phyloP scores from a whole-genome alignment of 2,329 filamentous ascomycete species.

The Arthrinium puccinioides region DNA sequence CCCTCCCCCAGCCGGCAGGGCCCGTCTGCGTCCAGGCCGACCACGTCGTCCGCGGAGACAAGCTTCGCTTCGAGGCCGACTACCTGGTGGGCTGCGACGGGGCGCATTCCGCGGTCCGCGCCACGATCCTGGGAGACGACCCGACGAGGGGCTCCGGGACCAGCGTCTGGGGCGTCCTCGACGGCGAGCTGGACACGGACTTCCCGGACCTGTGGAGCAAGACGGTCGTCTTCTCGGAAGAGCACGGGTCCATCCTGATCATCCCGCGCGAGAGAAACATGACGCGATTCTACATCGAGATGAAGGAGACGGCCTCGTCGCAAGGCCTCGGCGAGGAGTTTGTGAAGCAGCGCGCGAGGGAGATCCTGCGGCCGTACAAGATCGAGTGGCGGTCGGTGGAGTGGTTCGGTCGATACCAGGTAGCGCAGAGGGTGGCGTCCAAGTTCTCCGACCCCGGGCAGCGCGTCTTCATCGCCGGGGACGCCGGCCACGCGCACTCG shows the following conservation, averaged over 20 bases:
- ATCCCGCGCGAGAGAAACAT: conserved; percentile 67
- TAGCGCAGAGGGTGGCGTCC: conserved; percentile 64
- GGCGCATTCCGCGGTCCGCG: conserved; percentile 63
- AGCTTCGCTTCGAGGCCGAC: conserved; percentile 41
- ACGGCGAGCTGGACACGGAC: conserved; percentile 63
- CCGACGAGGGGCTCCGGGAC: conserved; percentile 63
- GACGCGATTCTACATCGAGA: conserved; percentile 52
- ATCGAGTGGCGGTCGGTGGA: conserved; percentile 52
- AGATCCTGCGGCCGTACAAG: conserved; percentile 51
- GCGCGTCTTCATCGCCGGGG: conserved; percentile 59
- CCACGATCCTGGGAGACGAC: conserved; percentile 49
- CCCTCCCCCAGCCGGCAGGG: conserved; percentile 30
- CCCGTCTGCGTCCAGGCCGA: conserved; percentile 31
- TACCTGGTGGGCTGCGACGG: conserved; percentile 69
- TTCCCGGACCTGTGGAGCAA: conserved; percentile 74
- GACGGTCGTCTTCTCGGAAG: conserved; percentile 59
- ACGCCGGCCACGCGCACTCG: conserved; percentile 56
- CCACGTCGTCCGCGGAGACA: conserved; percentile 24
- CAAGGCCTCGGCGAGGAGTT: conserved; percentile 50
- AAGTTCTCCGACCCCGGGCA: conserved; percentile 56
- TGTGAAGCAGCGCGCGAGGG: conserved; percentile 59
- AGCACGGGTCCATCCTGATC: conserved; percentile 63
- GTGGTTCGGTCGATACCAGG: conserved; percentile 69
- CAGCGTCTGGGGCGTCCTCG: conserved; percentile 60
- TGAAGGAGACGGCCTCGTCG: not conserved